These are phyloP conservation scores for Penicillium frequentans DNA, from an alignment of 2,329 filamentous ascomycete genomes.

Conservation along the genomic window DNA sequence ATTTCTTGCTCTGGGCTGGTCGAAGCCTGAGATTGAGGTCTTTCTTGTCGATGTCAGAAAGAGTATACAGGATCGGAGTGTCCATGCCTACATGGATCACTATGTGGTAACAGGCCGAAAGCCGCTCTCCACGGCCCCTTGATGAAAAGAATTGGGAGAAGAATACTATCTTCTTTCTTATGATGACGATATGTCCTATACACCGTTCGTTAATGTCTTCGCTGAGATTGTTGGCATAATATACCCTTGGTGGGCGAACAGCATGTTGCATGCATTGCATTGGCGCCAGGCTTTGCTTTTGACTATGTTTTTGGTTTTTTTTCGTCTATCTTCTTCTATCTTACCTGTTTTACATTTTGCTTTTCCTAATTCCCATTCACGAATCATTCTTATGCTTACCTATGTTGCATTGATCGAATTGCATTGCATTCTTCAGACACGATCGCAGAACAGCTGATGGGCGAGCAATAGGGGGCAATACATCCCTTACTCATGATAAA, in stretches of 20 bases:
- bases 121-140: conserved; percentile 15
- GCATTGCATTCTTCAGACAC: background rate
- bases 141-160: background rate
- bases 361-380: background rate
- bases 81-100: conserved; percentile 45
- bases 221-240: conserved; percentile 27
- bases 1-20: conserved; percentile 44
- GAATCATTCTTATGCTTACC: background rate
- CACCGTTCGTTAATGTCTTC: conserved; percentile 14
- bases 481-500: background rate
- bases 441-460: background rate
- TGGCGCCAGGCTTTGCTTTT: conserved; percentile 18
- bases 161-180: background rate
- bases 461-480: background rate
- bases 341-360: background rate
- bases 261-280: conserved; percentile 22
- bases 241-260: conserved; percentile 26
- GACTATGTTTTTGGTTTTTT: background rate
- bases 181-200: conserved; percentile 10
- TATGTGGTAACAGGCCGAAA: conserved; percentile 42
- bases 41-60: conserved; percentile 46
- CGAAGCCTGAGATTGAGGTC: conserved; percentile 47
- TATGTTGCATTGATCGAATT: background rate
- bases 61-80: conserved; percentile 39
- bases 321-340: background rate